Base-by-base conservation (phyloP, 225 moss, liverwort and hornwort species). In the Sphagnum tenellum region DNA sequence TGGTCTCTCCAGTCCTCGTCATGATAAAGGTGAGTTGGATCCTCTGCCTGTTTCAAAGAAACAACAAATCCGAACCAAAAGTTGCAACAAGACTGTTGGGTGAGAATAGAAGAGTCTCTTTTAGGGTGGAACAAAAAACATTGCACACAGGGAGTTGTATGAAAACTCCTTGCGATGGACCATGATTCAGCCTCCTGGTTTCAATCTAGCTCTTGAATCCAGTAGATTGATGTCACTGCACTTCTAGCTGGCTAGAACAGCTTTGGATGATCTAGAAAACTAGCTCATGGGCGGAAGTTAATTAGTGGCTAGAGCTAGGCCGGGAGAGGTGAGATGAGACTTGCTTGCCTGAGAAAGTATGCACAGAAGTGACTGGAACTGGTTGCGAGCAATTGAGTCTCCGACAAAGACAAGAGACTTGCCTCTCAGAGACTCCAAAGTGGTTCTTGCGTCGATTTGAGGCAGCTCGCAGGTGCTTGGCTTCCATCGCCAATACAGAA, bases 321-420 rank as follows among this genome's bases (percentile, higher is more conserved):
- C 2, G 7, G 53, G 10, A 53, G 10, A 53, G 8, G 10, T 53
- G 53, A 10, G 10, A 53, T 53, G 53, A 6, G 10, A 53, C 7
- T 53, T 7, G 10, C 56, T 11, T 69, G 92, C 96, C 88, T 88
- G 78, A 8, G 88, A 72, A 13, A 96, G 63, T 70, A 92, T 78
- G 72, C 92, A 92, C 49, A 89, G 79, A 63, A 96, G 79, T 3
- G 92, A 87, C 10, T 90, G 92, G 67, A 89, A 84, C 50, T 96
- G 92, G 49, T 96, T 96, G 59, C 90, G 86, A 4, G 89, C 84
- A 63, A 96, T 73, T 68, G 92, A 96, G 63, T 96, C 96, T 3
- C 96, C 96, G 9, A 81, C 81, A 59, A 90, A 96, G 11, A 78
- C 78, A 64, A 96, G 79, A 12, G 65, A 70, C 58, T 72, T 88